Evolutionary conservation across 169 alveolate species (phyloP), one percentile per base, ranked within the genome.

Genomic region (Plasmodium malariae): DNA sequence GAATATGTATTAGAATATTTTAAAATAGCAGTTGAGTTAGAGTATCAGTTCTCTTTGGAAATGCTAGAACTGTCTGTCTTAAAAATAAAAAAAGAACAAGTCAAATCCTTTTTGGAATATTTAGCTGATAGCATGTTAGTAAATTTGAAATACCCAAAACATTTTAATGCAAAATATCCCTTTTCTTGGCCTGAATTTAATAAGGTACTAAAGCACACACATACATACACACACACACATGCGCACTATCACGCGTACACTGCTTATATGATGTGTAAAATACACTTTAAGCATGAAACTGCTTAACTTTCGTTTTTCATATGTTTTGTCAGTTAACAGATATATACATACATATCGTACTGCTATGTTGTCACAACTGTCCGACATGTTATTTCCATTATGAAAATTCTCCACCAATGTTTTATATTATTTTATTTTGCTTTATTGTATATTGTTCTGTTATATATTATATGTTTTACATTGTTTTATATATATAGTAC

Each of bases 161-260:
- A 92, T 19, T 92, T 59, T 67, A 88, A 88, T 65, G 71, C 92
- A 26, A 87, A 88, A 26, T 89, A 92, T 28, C 95, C 95, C 19
- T 92, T 92, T 65, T n/a, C 76, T 12, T 86, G 92, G 92, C 86
- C 86, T 6, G 92, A 86, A 62, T 69, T 86, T 34, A 40, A 19
- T 30, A 86, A 86, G 80, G 92, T 86, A 49, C 9, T 28, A 17
- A 30, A 34, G 17, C 1, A 32, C 1, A 9, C 9, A 30, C 6
- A 63, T 4, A 14, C 0, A 12, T 45, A 12, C 9, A 40, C 9
- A 9, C n/a, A 12, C n/a, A 2, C 55, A 45, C 55, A 45, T 17
- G 5, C 9, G n/a, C 51, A 14, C 0, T 43, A 0, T 14, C 54
- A 43, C 7, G 7, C 21, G 30, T 34, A 34, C 9, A 21, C 57